Evolutionary conservation across 495 filamentous ascomycete species (phyloP), one percentile per base, ranked within the genome.

Genomic region (Trichocladium antarcticum): DNA sequence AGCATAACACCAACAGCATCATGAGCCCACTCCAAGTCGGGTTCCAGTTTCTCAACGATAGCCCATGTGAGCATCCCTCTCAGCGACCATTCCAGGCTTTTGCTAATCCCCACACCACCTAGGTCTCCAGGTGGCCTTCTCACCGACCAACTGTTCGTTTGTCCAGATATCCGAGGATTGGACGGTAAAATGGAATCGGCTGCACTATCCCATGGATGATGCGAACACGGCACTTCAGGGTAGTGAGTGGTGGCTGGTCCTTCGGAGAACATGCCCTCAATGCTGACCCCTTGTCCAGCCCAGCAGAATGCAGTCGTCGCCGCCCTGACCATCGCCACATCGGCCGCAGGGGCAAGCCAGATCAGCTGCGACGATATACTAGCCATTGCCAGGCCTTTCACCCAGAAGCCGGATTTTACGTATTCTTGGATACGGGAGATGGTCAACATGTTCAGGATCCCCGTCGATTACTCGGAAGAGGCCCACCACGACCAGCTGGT

Each of bases 311-410:
- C 65, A 20, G 52, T 72, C 0, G 47, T 69, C 40, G 70, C 69
- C 24, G 65, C 62, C 11, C 35, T 74, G 37, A 61, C 57, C 14
- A 31, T 70, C 5, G 60, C 68, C 1, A 53, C 59, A 24, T 52
- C 55, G 62, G 76, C 45, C 66, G 79, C 36, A 70, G 74, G 65
- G 65, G 66, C 71, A 38, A 70, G 65, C 27, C 76, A 77, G 49
- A 65, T 68, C 43, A 82, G 75, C 43, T 83, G 74, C 45, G 88
- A 95, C 59, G 88, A 95, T 58, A 68, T 89, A 16, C 62, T 93
- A 22, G 79, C 85, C 24, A 72, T 82, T 11, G 74, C 81, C 19
- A 70, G 78, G 58, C 66, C 75, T 51, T 74, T 68, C 49, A 57
- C 65, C 0, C 61, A 66, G 9, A 66, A 51, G 57, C 57, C 68